Evolutionary conservation across 441 rosid species (phyloP), one percentile per base, ranked within the genome.

Genomic region (Biscutella laevigata): DNA sequence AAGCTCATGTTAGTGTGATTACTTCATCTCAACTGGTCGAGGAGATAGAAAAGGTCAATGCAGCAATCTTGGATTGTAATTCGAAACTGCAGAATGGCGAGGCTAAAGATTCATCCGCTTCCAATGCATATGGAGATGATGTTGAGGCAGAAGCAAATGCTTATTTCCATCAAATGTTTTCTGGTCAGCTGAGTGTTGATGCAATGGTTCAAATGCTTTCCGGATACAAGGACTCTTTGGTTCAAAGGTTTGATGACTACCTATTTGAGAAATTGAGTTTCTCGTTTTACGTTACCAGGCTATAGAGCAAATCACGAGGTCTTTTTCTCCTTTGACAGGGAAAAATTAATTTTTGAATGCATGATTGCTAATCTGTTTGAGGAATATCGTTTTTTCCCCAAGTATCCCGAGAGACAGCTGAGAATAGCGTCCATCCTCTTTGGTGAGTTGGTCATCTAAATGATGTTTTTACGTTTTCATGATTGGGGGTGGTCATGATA

Each of bases 191-290:
- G 77, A 74, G 84, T 56, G 79, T 83, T 62, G 99, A 94, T 58
- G 78, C 88, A 21, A 86, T 90, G 88, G 94, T 94, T 65, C 96
- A 89, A 71, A 89, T 85, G 94, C 97, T 94, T 72, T 81, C 95
- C 8, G 82, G 78, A 46, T 89, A 86, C 71, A 94, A 84, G 78
- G 96, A 89, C 63, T 94, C 97, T 28, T 65, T 80, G 39, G 80
- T 80, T 40, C 74, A 64, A 72, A 86, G 99, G 99, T 86, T 68
- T 40, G 28, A 11, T 30, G 5, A 44, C 38, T 33, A 47, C 55
- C 24, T 47, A 37, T 63, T 46, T 69, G 27, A 42, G 28, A 36
- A 46, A 13, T 7, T 40, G 2, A 33, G n/a, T 24, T 11, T 67
- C 3, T 33, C 16, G 30, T 43, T 20, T 42, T 45, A 47, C 41